Base-by-base conservation (phyloP, 2,329 filamentous ascomycete genomes). In the Fusarium lyarnte region DNA sequence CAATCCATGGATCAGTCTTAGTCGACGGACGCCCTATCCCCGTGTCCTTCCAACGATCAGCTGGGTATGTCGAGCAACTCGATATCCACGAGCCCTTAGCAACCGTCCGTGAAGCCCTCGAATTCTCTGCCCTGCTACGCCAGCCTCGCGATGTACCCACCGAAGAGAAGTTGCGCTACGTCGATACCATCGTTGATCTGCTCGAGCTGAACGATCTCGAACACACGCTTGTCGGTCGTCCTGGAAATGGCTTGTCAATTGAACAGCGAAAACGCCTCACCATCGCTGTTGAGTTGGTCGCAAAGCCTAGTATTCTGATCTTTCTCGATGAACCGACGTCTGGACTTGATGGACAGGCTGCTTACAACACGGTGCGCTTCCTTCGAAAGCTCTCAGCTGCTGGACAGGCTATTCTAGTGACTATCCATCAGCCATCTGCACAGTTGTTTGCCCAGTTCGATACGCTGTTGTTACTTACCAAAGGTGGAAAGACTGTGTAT, bases 41-140 rank as follows among this genome's bases (percentile, higher is more conserved):
- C 38, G 86, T 89, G 2, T 93, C 91, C 0, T 94, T 95, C 83
- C 92, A 94, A 77, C 88, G 93, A 29, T 93, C 92, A 74, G 93
- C 92, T 1, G 93, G 92, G 25, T 95, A 95, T 75, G 92, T 92
- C 65, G 92, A 95, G 78, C 93, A 96, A 79, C 90, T 94, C 69
- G 93, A 96, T 83, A 86, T 95, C 3, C 93, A 95, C 77, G 87
- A 94, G 58, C 85, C 89, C 2, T 92, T 88, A 0, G 87, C 91
- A 2, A 95, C 93, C 0, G 93, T 95, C 7, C 88, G 92, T 17
- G 93, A 95, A 79, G 92, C 93, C 2, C 85, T 95, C 8, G 87
- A 89, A 64, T 95, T 95, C 78, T 92, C 89, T 57, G 93, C 93
- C 6, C 80, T 93, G 1, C 85, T 95, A 16, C 89, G 93, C 55